Conservation (phyloP, 371 early-diverging fungal species). For the Rhizopus stolonifer region DNA sequence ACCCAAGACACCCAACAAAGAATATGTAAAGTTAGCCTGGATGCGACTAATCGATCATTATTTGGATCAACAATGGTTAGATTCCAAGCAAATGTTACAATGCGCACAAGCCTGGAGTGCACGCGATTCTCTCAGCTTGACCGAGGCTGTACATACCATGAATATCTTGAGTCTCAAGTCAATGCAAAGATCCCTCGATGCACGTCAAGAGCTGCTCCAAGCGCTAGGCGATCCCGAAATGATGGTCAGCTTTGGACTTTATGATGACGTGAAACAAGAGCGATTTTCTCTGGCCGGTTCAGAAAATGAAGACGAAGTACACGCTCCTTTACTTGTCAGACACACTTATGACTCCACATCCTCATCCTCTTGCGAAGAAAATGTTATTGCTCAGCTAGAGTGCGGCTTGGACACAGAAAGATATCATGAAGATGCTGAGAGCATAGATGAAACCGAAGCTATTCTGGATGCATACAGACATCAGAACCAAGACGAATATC, state of each 20-base stretch:
- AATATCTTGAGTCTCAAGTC: slow-evolving; percentile 36
- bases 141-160: slow-evolving; percentile 41
- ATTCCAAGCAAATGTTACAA: slow-evolving; percentile 42
- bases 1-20: slow-evolving; percentile 12
- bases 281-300: slow-evolving; percentile 13
- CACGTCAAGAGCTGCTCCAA: slow-evolving; percentile 34
- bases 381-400: neutral
- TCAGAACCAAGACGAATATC: neutral
- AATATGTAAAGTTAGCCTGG: slow-evolving; percentile 24
- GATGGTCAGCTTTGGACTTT: slow-evolving; percentile 16
- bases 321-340: slow-evolving; percentile 20
- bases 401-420: neutral
- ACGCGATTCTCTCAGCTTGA: slow-evolving; percentile 20
- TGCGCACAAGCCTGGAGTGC: slow-evolving; percentile 47
- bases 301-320: slow-evolving; percentile 17
- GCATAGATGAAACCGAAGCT: neutral
- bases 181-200: slow-evolving; percentile 38
- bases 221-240: slow-evolving; percentile 23
- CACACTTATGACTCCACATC: slow-evolving; percentile 7
- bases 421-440: neutral
- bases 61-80: slow-evolving; percentile 44
- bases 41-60: slow-evolving; percentile 34
- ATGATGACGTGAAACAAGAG: neutral
- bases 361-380: slow-evolving; percentile 1
- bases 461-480: neutral